phyloP scores from a whole-genome alignment of 306 rosid genomes.

The Cercis canadensis region DNA sequence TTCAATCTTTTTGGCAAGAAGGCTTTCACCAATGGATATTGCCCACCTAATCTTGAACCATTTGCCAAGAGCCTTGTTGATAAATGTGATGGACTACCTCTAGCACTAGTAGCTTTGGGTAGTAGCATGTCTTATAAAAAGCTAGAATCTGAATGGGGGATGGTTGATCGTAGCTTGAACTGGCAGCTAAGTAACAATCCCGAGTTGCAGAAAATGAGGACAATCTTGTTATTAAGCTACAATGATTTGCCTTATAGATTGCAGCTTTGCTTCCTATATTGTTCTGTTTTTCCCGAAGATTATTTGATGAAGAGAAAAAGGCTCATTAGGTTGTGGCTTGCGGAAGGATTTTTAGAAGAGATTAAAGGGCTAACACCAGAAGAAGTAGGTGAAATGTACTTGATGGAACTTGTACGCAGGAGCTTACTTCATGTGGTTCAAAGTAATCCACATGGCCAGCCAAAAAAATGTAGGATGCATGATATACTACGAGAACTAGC shows the following conservation, averaged over 20 bases:
- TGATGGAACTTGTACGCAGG: not conserved
- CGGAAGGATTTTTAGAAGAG: conserved; percentile 32
- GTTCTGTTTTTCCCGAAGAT: conserved; percentile 34
- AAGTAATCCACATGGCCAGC: not conserved
- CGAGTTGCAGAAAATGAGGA: not conserved
- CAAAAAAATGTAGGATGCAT: not conserved
- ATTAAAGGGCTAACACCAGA: conserved; percentile 25
- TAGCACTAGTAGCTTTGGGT: not conserved
- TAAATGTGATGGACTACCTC: not conserved
- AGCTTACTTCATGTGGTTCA: not conserved
- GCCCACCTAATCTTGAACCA: not conserved
- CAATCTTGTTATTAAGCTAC: not conserved
- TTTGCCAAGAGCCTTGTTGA: not conserved
- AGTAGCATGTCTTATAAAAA: not conserved
- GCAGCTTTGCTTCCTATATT: conserved; percentile 30
- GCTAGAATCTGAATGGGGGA: not conserved
- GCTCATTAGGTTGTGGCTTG: conserved; percentile 23
- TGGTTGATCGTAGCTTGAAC: not conserved
- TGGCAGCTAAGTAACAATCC: conserved; percentile 3
- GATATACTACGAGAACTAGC: conserved; percentile 1
- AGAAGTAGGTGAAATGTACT: conserved; percentile 8
- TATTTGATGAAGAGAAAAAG: not conserved
- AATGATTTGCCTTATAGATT: not conserved
- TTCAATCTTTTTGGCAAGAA: not conserved
- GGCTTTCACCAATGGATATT: not conserved